These are phyloP conservation scores for Echites panduratus DNA, from an alignment of 257 asterid genomes.

Conservation along the genomic window DNA sequence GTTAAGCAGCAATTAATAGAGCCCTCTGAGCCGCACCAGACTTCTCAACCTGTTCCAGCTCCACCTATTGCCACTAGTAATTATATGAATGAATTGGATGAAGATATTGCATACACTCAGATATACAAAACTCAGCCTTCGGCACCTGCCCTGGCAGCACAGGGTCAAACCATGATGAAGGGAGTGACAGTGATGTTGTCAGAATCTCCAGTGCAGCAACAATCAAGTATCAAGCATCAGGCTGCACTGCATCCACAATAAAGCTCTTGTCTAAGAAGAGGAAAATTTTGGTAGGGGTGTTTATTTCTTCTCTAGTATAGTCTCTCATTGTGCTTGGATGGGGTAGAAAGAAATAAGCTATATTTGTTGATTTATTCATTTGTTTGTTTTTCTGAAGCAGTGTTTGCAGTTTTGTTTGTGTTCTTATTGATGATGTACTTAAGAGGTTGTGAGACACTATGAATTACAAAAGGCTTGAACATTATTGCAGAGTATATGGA, in stretches of 20 bases:
- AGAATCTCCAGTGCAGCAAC: slow-evolving; percentile 48
- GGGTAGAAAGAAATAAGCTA: slow-evolving; percentile 12
- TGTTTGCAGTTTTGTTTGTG: slow-evolving; percentile 1
- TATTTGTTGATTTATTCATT: slow-evolving; percentile 14
- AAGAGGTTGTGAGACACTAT: slow-evolving; percentile 3
- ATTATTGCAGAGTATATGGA: not conserved
- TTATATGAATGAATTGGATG: slow-evolving; percentile 48
- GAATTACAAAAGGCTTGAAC: slow-evolving; percentile 1
- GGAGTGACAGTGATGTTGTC: slow-evolving; percentile 43
- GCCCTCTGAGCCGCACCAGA: slow-evolving; percentile 30
- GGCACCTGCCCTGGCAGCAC: slow-evolving; percentile 48
- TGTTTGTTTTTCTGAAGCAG: not conserved
- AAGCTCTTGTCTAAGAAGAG: slow-evolving; percentile 21
- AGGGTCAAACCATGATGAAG: slow-evolving; percentile 44
- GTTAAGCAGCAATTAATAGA: slow-evolving; percentile 32
- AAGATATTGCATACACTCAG: slow-evolving; percentile 62
- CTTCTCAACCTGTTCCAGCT: slow-evolving; percentile 34
- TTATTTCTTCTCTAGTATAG: slow-evolving; percentile 7
- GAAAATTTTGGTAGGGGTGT: slow-evolving; percentile 28
- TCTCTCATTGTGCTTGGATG: slow-evolving; percentile 19
- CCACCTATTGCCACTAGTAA: slow-evolving; percentile 24
- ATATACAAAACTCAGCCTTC: slow-evolving; percentile 85
- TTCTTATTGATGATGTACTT: slow-evolving; percentile 6
- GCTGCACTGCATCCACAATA: slow-evolving; percentile 31
- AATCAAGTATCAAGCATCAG: slow-evolving; percentile 36